Evolutionary conservation across 2,329 filamentous ascomycete species (phyloP).

Genomic region (Diaporthe vaccinii): DNA sequence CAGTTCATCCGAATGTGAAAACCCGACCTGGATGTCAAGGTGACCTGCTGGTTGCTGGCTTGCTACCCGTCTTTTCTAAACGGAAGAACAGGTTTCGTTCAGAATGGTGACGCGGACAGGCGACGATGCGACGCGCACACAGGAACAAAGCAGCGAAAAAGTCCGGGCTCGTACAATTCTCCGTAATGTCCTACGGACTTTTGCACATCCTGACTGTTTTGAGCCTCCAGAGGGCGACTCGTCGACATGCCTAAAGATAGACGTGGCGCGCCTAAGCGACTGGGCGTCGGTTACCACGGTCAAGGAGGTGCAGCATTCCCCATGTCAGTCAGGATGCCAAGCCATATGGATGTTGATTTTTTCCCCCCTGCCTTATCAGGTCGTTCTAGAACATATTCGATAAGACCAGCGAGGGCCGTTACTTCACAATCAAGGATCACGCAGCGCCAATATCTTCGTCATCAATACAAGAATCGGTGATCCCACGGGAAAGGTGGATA

Average conservation of each 20-base stretch:
- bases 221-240: not conserved
- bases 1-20: not conserved
- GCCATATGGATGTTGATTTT: too few species aligned
- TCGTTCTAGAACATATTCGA: not conserved
- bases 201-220: not conserved
- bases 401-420: too few species aligned
- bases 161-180: not conserved
- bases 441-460: not conserved
- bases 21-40: not conserved
- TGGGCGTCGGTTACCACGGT: not conserved
- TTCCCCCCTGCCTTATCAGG: too few species aligned
- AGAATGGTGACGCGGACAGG: too few species aligned
- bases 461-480: not conserved
- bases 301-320: not conserved
- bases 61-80: not conserved
- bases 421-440: not conserved
- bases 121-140: not conserved
- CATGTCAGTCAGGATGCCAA: not conserved
- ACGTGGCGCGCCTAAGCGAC: not conserved
- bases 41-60: not conserved
- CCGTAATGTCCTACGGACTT: not conserved
- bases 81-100: too few species aligned
- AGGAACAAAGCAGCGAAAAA: not conserved
- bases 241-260: not conserved
- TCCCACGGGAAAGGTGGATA: constrained; percentile 30